phyloP scores from a whole-genome alignment of 2,329 filamentous ascomycete species.

The Cercospora sojina region DNA sequence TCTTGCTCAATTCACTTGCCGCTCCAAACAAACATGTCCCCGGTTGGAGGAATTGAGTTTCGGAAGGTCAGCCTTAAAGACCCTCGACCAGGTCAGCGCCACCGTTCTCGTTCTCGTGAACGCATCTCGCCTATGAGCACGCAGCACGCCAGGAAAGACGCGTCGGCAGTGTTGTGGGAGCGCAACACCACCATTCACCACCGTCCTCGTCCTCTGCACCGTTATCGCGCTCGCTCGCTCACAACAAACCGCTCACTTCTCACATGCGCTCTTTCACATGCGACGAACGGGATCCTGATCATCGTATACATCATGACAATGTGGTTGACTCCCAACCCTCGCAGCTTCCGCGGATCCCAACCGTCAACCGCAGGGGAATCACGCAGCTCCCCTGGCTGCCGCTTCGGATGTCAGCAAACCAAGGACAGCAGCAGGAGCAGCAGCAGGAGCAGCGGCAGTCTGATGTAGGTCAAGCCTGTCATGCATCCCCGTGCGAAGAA shows the following conservation, averaged over 20 bases:
- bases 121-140: constrained; percentile 1
- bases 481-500: neutral
- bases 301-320: neutral
- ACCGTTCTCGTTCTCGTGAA: constrained; percentile 10
- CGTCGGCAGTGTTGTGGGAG: neutral
- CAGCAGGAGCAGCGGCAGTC: neutral
- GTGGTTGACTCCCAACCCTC: constrained; percentile 7
- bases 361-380: constrained; percentile 2
- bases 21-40: neutral
- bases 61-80: constrained; percentile 10
- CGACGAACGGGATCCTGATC: neutral
- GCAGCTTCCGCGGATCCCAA: constrained; percentile 11
- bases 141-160: neutral
- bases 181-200: neutral
- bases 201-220: neutral
- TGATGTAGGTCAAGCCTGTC: neutral
- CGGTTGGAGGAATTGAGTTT: constrained; percentile 1
- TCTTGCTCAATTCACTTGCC: neutral
- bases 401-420: neutral
- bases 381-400: neutral
- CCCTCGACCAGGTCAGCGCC: constrained; percentile 5
- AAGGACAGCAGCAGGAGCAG: neutral
- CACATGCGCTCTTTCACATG: neutral
- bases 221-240: neutral
- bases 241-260: neutral